A percentile compares a stretch with the other conserved stretches of the same genome.
Evolutionary conservation across 345 rosid genomes (phyloP).

Genomic region (Populus deltoides): DNA sequence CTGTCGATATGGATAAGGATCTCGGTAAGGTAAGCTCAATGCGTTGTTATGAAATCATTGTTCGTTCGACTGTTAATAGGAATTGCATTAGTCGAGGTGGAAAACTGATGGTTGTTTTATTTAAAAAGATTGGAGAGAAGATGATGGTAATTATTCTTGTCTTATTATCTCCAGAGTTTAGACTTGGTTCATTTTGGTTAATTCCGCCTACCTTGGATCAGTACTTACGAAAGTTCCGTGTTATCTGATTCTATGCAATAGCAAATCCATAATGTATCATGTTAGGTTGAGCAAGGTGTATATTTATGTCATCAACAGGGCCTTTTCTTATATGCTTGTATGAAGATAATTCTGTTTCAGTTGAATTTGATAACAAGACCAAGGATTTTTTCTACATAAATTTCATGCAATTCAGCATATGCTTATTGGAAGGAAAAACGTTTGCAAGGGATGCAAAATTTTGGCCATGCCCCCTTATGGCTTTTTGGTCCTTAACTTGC

Average conservation of each 20-base stretch:
- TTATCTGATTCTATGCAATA: background rate
- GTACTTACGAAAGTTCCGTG: background rate
- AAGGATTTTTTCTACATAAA: background rate
- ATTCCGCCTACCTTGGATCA: background rate
- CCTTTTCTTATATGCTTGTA: background rate
- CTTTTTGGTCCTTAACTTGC: background rate
- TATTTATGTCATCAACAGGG: background rate
- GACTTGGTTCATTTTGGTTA: background rate
- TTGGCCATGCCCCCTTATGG: background rate
- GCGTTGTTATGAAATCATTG: background rate
- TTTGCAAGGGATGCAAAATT: background rate
- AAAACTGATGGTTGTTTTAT: background rate
- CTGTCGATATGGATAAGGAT: conserved; percentile 34
- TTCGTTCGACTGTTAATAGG: background rate
- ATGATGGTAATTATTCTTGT: background rate
- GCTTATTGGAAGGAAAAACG: background rate
- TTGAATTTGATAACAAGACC: background rate
- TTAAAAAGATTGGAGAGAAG: background rate
- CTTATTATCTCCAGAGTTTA: background rate
- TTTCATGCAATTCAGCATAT: background rate
- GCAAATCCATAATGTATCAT: background rate
- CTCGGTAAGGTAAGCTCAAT: conserved; percentile 18
- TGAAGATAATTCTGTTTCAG: background rate
- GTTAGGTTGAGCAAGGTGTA: background rate
- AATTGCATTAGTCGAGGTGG: background rate